These are phyloP conservation scores for Pythium vanterpoolii DNA, from an alignment of 352 stramenopile species.

Conservation along the genomic window DNA sequence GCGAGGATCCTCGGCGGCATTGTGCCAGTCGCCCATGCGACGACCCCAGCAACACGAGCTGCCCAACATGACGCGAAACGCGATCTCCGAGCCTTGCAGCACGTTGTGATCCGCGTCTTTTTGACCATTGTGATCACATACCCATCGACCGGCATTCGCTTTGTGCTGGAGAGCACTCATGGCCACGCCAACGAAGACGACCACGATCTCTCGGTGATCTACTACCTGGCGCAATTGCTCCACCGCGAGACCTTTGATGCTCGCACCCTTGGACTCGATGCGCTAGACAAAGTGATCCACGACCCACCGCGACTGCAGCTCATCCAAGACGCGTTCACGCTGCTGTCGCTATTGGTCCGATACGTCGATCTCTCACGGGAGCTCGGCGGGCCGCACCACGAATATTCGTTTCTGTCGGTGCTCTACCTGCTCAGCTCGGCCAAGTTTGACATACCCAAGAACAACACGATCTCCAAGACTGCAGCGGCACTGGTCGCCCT, in stretches of 20 bases:
- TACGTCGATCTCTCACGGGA: slow-evolving; percentile 67
- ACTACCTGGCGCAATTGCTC: slow-evolving; percentile 57
- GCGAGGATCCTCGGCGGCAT: slow-evolving; percentile 50
- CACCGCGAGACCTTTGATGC: slow-evolving; percentile 57
- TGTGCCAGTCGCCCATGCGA: background rate
- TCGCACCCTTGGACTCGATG: slow-evolving; percentile 31
- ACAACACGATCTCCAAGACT: slow-evolving; percentile 50
- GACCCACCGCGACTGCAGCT: slow-evolving; percentile 34
- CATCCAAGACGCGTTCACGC: slow-evolving; percentile 51
- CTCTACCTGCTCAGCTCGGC: slow-evolving; percentile 43
- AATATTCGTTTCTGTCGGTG: slow-evolving; percentile 55
- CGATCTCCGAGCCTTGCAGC: slow-evolving; percentile 35
- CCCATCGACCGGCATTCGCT: slow-evolving; percentile 56
- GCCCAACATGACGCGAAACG: slow-evolving; percentile 12
- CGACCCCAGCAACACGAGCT: background rate
- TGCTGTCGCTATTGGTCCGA: slow-evolving; percentile 52
- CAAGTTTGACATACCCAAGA: slow-evolving; percentile 31
- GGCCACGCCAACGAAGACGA: slow-evolving; percentile 44
- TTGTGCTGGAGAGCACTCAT: slow-evolving; percentile 69
- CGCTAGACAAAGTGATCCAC: slow-evolving; percentile 26
- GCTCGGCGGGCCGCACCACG: slow-evolving; percentile 44
- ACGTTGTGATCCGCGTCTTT: slow-evolving; percentile 57
- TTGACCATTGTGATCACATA: slow-evolving; percentile 50
- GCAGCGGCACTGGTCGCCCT: slow-evolving; percentile 38
- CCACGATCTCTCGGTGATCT: slow-evolving; percentile 54